These are phyloP conservation scores for Psilocybe cyanescens DNA, from an alignment of 768 basidiomycete genomes.

Conservation along the genomic window DNA sequence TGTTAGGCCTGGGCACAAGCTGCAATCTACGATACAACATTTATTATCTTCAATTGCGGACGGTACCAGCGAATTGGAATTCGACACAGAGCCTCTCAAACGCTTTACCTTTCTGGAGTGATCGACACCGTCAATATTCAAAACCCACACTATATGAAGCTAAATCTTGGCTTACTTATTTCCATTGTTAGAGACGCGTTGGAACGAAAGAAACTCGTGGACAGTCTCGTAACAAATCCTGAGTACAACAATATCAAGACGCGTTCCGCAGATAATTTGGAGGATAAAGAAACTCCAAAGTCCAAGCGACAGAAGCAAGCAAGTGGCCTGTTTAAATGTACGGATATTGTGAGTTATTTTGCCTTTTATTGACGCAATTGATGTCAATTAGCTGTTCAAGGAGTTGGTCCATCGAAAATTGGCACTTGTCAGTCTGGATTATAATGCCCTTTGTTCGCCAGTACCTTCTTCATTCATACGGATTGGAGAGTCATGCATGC, in stretches of 20 bases:
- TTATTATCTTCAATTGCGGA: conserved; percentile 9
- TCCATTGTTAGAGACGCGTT: conserved; percentile 8
- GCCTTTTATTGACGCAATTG: no score
- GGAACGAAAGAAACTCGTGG: no score
- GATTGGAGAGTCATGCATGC: background rate
- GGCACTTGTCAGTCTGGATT: no score
- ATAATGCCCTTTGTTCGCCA: background rate
- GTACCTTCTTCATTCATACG: background rate
- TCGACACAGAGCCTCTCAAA: conserved; percentile 12
- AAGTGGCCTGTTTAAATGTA: no score
- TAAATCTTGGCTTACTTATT: conserved; percentile 17
- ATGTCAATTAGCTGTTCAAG: no score
- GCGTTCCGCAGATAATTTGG: no score
- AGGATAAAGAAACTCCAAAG: no score
- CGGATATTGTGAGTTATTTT: no score
- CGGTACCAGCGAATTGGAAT: conserved; percentile 12
- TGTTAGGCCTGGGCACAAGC: conserved; percentile 6
- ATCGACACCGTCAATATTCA: conserved; percentile 9
- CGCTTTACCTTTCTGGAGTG: conserved; percentile 9
- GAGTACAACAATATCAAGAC: no score
- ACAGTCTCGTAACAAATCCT: no score
- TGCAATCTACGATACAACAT: conserved; percentile 4
- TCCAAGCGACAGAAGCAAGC: no score
- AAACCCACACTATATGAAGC: conserved; percentile 12
- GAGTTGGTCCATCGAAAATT: no score